Conservation (phyloP, 2,329 filamentous ascomycete genomes). For the Diaporthe destruens region DNA sequence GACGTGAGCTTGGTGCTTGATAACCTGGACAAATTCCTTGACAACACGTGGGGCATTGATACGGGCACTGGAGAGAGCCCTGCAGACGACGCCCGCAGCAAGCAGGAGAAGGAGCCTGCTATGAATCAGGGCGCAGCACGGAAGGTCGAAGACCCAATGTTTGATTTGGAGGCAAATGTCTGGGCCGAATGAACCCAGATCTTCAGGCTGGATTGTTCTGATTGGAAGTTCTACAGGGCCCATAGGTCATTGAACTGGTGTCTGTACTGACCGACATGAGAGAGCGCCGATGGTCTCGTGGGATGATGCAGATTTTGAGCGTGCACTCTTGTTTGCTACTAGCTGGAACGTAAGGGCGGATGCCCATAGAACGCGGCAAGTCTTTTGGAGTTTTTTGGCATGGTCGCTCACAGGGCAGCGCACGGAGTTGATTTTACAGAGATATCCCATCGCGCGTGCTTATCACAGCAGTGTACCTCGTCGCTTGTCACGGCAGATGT, state of each 20-base stretch:
- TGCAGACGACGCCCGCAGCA: constrained; percentile 44
- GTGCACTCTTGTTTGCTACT: neutral
- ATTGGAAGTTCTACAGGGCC: neutral
- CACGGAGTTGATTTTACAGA: neutral
- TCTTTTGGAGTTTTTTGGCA: constrained; percentile 17
- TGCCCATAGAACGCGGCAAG: constrained; percentile 2
- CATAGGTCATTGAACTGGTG: neutral
- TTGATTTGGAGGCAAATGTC: constrained; percentile 34
- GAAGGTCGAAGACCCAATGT: constrained; percentile 33
- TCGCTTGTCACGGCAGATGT: constrained; percentile 6
- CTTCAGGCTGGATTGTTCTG: neutral
- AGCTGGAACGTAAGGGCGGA: neutral
- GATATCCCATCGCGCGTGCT: constrained; percentile 14
- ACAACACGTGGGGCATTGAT: constrained; percentile 53
- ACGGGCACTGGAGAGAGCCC: constrained; percentile 50
- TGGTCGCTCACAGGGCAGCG: constrained; percentile 13
- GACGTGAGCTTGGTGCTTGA: constrained; percentile 61
- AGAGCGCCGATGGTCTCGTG: neutral
- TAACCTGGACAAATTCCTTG: constrained; percentile 60
- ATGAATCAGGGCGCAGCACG: neutral
- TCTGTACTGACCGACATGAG: too few relatives aligned
- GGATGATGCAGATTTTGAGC: neutral
- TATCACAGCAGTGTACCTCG: neutral
- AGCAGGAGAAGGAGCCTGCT: constrained; percentile 20
- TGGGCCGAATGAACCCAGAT: constrained; percentile 35